These are phyloP conservation scores for Sclerotinia trifoliorum DNA, from an alignment of 2,329 filamentous ascomycete species.

Conservation along the genomic window DNA sequence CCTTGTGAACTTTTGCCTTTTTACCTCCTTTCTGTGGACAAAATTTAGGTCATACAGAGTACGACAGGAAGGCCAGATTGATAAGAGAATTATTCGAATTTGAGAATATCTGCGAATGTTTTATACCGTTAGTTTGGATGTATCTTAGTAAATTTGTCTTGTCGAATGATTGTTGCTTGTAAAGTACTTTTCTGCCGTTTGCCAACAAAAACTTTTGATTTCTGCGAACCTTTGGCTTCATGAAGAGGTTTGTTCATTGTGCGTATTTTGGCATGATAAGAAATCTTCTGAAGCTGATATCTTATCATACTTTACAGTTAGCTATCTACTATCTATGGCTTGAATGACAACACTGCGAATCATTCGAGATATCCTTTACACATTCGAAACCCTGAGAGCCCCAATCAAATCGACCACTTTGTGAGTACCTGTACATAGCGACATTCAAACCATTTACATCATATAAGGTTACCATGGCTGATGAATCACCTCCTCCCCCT, in stretches of 20 bases:
- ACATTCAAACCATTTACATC: neutral
- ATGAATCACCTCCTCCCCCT: conserved; percentile 61
- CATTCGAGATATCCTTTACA: conserved; percentile 11
- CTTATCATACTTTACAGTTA: neutral
- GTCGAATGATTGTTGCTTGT: conserved; percentile 14
- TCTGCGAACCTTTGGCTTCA: neutral
- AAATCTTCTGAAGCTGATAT: conserved; percentile 11
- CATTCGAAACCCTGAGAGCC: neutral
- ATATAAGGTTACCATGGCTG: conserved; percentile 15
- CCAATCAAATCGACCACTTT: neutral
- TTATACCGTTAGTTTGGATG: neutral
- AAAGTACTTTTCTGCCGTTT: neutral
- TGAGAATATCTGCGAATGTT: neutral
- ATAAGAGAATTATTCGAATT: conserved; percentile 1
- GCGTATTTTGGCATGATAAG: neutral
- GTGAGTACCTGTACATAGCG: conserved; percentile 15
- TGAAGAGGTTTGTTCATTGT: neutral
- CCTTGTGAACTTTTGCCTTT: neutral
- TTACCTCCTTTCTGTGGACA: neutral
- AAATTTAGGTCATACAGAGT: neutral
- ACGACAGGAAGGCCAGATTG: neutral
- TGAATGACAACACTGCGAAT: neutral
- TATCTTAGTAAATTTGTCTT: conserved; percentile 8
- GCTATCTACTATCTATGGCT: neutral
- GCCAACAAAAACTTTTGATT: neutral